Conservation (phyloP, 1,284 basidiomycete species). For the Trametes sp. region DNA sequence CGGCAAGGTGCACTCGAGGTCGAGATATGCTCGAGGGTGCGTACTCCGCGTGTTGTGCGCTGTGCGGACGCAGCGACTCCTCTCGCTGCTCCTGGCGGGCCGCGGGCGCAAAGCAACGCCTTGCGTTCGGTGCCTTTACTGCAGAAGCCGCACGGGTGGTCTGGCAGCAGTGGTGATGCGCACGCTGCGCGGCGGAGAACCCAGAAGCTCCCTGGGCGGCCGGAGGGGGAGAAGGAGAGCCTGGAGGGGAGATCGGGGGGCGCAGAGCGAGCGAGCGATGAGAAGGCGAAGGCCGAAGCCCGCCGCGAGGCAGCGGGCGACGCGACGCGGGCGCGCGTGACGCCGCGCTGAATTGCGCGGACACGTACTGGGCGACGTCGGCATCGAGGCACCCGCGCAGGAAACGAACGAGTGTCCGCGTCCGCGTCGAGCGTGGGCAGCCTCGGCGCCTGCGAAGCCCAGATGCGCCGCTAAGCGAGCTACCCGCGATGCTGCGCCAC, state of each 20-base stretch:
- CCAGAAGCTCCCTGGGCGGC: not conserved
- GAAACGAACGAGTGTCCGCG: not conserved
- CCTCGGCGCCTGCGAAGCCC: not conserved
- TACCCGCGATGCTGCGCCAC: constrained; percentile 21
- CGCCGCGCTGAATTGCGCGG: not conserved
- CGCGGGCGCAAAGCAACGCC: not conserved
- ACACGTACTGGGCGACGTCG: not conserved
- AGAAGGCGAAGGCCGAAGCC: not conserved
- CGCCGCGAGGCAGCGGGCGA: constrained; percentile 7
- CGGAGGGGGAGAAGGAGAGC: too few relatives aligned
- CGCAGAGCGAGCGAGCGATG: not conserved
- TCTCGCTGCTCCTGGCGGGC: not conserved
- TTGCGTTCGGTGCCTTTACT: constrained; percentile 6
- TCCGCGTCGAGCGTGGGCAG: not conserved
- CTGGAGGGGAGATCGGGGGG: constrained; percentile 5
- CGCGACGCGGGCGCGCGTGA: not conserved
- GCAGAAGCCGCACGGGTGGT: not conserved
- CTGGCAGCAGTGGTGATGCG: constrained; percentile 10
- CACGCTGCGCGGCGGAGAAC: constrained; percentile 3
- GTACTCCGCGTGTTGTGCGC: constrained; percentile 10
- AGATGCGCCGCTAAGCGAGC: constrained; percentile 18
- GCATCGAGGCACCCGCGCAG: constrained; percentile 8
- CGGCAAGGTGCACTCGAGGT: not conserved
- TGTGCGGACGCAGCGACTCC: too few relatives aligned
- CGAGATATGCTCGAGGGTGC: not conserved